These are phyloP conservation scores for Batkoa obscura DNA, from an alignment of 371 early-diverging fungal species.

Conservation along the genomic window DNA sequence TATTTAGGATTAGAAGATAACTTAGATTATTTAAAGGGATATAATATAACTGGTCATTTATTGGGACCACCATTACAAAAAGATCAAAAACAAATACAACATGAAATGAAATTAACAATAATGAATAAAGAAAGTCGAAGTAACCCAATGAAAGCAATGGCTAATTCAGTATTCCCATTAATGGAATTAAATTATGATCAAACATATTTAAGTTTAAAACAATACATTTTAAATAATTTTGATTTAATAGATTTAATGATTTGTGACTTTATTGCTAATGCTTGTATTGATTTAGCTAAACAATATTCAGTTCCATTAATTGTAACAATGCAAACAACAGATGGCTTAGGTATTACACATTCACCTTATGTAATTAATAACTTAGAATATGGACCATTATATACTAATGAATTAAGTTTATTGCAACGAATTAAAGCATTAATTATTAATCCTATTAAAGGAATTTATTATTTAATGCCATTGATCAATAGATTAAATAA, in stretches of 20 bases:
- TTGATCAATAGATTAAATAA: not conserved
- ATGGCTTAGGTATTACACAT: not conserved
- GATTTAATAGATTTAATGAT: constrained; percentile 3
- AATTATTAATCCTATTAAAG: not conserved
- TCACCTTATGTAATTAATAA: not conserved
- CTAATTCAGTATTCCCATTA: no score
- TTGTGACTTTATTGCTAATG: constrained; percentile 11
- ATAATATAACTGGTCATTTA: no score
- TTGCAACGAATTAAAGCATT: not conserved
- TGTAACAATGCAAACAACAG: not conserved
- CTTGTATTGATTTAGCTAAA: constrained; percentile 11
- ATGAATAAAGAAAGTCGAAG: no score
- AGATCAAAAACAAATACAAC: no score
- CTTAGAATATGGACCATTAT: not conserved
- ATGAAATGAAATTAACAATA: no score
- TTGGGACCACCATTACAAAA: no score
- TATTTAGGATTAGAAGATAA: not conserved
- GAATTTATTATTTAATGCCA: not conserved
- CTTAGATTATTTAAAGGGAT: no score
- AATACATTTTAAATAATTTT: not conserved
- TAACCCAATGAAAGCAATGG: no score
- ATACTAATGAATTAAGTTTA: not conserved
- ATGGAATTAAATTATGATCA: no score
- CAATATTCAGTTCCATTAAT: constrained; percentile 8
- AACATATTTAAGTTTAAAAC: no score